Percentiles rank a stretch among this genome's conserved stretches.
Evolutionary conservation across 2,329 filamentous ascomycete species (phyloP).

Genomic region (Paradendryphiella salina): DNA sequence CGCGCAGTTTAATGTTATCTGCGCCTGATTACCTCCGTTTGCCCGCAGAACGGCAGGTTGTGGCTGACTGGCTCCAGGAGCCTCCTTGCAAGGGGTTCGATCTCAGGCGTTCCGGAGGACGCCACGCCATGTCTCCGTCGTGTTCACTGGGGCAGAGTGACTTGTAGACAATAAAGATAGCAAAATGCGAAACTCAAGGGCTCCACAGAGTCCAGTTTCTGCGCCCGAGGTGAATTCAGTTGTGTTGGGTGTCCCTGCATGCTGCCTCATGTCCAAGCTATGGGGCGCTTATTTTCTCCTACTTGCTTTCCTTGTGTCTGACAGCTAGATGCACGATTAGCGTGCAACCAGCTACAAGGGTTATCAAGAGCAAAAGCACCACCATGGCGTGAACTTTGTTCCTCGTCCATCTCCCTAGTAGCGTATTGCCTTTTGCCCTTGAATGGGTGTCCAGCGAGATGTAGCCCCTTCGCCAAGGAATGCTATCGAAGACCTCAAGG

Average conservation of each 20-base stretch:
- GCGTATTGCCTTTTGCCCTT: conserved; percentile 1
- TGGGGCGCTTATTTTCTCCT: background rate
- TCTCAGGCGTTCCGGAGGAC: conserved; percentile 8
- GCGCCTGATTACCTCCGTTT: conserved; percentile 1
- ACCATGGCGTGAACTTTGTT: conserved; percentile 25
- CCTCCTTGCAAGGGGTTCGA: conserved; percentile 22
- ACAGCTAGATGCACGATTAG: conserved; percentile 27
- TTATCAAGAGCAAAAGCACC: conserved; percentile 24
- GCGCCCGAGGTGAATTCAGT: background rate
- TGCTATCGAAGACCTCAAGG: conserved; percentile 40
- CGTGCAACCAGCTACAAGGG: conserved; percentile 27
- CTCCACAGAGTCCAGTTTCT: background rate
- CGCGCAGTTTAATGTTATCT: conserved; percentile 5
- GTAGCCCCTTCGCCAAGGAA: conserved; percentile 40
- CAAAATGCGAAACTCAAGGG: background rate
- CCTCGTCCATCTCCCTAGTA: conserved; percentile 23
- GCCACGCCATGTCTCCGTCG: conserved; percentile 12
- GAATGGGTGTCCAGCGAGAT: conserved; percentile 15
- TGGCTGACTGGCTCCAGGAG: conserved; percentile 4
- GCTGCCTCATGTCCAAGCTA: background rate
- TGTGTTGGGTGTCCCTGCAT: background rate
- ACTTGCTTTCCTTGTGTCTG: conserved; percentile 19
- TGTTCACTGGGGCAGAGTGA: background rate
- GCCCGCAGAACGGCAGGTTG: conserved; percentile 1
- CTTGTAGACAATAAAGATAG: background rate